Evolutionary conservation across 805 yeast genomes (phyloP).

Genomic region (Metschnikowia henanensis): DNA sequence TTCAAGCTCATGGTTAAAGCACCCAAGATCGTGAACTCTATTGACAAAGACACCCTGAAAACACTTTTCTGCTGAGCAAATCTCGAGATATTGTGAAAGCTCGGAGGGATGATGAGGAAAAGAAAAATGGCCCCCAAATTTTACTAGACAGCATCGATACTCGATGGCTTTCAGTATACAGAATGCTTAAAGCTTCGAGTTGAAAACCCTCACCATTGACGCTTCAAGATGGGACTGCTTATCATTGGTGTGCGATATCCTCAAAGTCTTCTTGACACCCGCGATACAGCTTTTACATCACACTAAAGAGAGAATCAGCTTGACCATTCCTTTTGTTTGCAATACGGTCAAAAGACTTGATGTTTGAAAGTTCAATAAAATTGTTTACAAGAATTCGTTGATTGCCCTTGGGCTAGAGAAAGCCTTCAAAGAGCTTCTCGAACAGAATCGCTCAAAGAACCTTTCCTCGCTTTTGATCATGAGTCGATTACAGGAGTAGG

Average conservation of each 20-base stretch:
- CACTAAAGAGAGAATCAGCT: no score
- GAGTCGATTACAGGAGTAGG: no score
- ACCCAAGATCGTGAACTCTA: neutral
- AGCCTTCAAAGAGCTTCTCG: neutral
- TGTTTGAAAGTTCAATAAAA: no score
- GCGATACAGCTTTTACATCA: no score
- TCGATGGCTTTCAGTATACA: conserved; percentile 1
- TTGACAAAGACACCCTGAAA: neutral
- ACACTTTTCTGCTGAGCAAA: neutral
- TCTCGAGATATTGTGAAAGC: neutral
- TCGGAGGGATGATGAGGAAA: neutral
- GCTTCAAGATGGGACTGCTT: no score
- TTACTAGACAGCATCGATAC: neutral
- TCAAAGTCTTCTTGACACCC: no score
- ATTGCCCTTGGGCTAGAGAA: neutral
- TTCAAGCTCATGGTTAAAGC: neutral
- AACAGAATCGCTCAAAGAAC: no score
- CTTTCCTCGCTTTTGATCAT: no score
- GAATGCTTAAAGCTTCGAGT: neutral
- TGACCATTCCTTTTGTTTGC: no score
- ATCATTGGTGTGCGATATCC: no score
- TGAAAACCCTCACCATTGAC: no score
- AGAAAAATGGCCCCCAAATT: neutral
- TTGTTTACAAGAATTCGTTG: neutral
- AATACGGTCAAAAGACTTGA: no score